Base-by-base conservation (phyloP, 345 rosid genomes). In the Balakata baccata region DNA sequence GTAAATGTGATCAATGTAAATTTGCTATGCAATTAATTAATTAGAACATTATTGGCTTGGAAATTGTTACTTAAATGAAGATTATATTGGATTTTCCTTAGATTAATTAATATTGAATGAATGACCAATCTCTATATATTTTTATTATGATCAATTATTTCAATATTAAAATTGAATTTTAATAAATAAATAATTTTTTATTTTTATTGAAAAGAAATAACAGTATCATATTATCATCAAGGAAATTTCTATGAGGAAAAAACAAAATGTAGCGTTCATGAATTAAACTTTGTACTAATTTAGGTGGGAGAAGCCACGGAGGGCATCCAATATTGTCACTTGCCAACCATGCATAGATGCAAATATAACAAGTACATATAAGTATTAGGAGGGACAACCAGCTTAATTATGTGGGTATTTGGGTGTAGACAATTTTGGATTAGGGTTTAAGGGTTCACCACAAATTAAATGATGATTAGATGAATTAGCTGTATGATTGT, bases 401-500 rank as follows among this genome's bases (percentile, higher is more conserved):
- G 37, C 20, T 70, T 58, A 59, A 64, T 74, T 25, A 43, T 37
- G 57, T 79, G 72, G 49, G 62, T 6, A 34, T 23, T 70, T 22
- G 22, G 11, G 25, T 50, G 63, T 20, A 68, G 76, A 77, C 69
- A 62, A 54, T 46, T 74, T 64, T 23, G 78, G 82, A 59, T 73
- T 79, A 64, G 81, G 65, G 77, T 49, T 68, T 39, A 23, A 58
- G 20, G 52, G 11, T 52, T 39, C 51, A 69, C 80, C 77, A 76
- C 80, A 71, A n/a, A 34, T 73, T 64, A 71, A 9, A 58, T 34
- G 49, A 77, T 85, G 64, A 72, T 61, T 76, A 75, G 69, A 54
- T 81, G 58, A 64, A 59, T 70, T 64, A 46, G n/a, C 76, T 78
- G 66, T 81, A 57, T 74, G 6, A 10, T 41, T 83, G 86, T 81